phyloP scores from a whole-genome alignment of 495 filamentous ascomycete genomes.

The Friedmanniomyces simplex region DNA sequence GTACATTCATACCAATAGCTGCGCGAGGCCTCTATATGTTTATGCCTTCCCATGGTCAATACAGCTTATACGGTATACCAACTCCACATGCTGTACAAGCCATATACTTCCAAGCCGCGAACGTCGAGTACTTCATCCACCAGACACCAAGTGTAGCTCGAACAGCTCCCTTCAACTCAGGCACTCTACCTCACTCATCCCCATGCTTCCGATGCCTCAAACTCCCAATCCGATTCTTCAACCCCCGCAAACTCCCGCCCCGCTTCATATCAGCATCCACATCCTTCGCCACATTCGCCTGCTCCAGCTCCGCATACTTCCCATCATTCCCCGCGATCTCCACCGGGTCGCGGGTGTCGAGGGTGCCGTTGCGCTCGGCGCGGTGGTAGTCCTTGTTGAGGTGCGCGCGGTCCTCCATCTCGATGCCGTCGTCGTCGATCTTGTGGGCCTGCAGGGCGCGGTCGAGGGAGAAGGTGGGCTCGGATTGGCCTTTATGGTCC shows the following conservation, averaged over 20 bases:
- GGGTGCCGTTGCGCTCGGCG: slow-evolving; percentile 9
- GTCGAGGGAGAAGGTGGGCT: slow-evolving; percentile 62
- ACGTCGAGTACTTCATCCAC: too few species aligned
- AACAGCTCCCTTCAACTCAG: not conserved
- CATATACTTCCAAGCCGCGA: too few species aligned
- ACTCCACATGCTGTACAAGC: too few species aligned
- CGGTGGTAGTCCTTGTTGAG: slow-evolving; percentile 21
- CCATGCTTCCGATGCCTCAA: slow-evolving; percentile 21
- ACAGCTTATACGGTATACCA: too few species aligned
- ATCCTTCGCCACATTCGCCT: not conserved
- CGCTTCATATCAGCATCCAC: not conserved
- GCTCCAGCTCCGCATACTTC: slow-evolving; percentile 19
- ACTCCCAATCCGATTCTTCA: slow-evolving; percentile 26
- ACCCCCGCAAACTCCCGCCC: slow-evolving; percentile 4
- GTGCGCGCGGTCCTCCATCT: slow-evolving; percentile 25
- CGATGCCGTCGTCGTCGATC: slow-evolving; percentile 24
- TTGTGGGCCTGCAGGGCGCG: slow-evolving; percentile 48
- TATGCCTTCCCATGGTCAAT: too few species aligned
- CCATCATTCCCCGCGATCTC: slow-evolving; percentile 20
- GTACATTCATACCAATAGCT: too few species aligned
- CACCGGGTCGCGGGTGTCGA: slow-evolving; percentile 19
- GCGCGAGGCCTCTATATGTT: too few species aligned
- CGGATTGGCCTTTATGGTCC: slow-evolving; percentile 72
- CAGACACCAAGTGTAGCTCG: too few species aligned
- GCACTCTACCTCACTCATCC: not conserved